Evolutionary conservation across 768 basidiomycete species (phyloP), one percentile per base, ranked within the genome.

Genomic region (Hericium rajendrae): DNA sequence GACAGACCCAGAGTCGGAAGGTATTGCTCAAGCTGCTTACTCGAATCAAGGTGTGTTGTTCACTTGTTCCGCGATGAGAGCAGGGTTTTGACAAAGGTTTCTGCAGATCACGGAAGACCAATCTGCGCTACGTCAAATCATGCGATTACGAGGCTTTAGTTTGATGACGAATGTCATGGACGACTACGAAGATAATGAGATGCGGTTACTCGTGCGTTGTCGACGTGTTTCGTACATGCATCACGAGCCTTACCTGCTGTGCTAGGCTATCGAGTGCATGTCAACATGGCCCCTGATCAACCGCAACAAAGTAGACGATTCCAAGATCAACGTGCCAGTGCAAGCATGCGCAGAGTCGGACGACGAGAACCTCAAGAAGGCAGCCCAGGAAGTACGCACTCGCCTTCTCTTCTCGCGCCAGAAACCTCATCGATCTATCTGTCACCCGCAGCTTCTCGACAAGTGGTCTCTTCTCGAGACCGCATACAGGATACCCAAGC

Each of bases 71-170:
- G 22, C 12, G 20, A 46, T n/a, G 20, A 46, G 12, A n/a, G 1
- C 12, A 18, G 3, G 0, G 6, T 9, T 4, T 46, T 24, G 26
- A 48, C 49, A 26, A 15, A n/a, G 43, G 3, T 16, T 11, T 32
- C 9, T 40, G 55, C 61, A 95, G 94, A 84, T 95, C 57, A 95
- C 95, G 2, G 83, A 87, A 40, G 91, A 95, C 59, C 78, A 82
- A 48, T 76, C 82, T 0, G 83, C 91, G 12, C 74, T 93, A 24
- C 78, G 91, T 32, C 84, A 92, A 68, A 77, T 98, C 51, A 87
- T 97, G 83, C 86, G 93, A 4, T 74, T 97, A 66, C 91, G 97
- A 67, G 94, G 94, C 2, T 90, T 94, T 68, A 89, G 86, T 70
- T 74, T 94, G 15, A 94, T 98, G 91, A 86, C 83, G 48, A 91